A percentile compares a stretch with the other conserved stretches of the same genome.
phyloP scores from a whole-genome alignment of 768 basidiomycete species.

The Boletus reticulatus region DNA sequence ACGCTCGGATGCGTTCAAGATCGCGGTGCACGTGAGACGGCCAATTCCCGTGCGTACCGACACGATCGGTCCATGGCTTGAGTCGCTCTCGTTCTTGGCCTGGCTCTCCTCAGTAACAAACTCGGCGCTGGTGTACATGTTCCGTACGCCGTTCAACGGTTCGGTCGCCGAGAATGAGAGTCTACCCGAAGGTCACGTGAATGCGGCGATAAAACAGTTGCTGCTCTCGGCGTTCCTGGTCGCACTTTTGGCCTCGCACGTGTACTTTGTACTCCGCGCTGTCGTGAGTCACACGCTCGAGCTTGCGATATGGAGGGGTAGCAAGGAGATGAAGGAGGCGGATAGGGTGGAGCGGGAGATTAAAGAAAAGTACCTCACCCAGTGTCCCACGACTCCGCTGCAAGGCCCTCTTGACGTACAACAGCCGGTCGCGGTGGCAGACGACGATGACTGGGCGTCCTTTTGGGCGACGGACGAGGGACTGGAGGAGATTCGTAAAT shows the following conservation, averaged over 20 bases:
- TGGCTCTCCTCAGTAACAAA: constrained; percentile 91
- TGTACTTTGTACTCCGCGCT: constrained; percentile 66
- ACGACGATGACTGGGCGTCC: constrained; percentile 29
- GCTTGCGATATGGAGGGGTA: constrained; percentile 74
- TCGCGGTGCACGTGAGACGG: constrained; percentile 78
- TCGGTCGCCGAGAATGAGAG: not conserved
- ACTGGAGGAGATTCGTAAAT: constrained; percentile 64
- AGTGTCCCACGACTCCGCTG: constrained; percentile 11
- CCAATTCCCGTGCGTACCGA: constrained; percentile 88
- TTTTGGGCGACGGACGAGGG: constrained; percentile 81
- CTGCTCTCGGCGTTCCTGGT: constrained; percentile 66
- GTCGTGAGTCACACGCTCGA: constrained; percentile 69
- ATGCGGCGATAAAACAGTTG: constrained; percentile 45
- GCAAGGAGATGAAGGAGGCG: constrained; percentile 58
- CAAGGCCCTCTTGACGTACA: not conserved
- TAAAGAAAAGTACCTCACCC: constrained; percentile 41
- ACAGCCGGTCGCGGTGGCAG: not conserved
- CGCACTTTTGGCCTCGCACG: constrained; percentile 83
- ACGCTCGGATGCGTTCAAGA: constrained; percentile 94
- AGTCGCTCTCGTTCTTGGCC: constrained; percentile 80
- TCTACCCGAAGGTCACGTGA: constrained; percentile 13
- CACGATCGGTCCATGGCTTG: constrained; percentile 93
- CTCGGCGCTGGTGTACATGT: constrained; percentile 88
- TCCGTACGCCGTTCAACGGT: constrained; percentile 49
- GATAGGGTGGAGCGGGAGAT: constrained; percentile 55